Evolutionary conservation across 176 grass and related monocot genomes (phyloP).

Genomic region (Sorghum bicolor): Sorghum_bicolor_NCBIv3 NC_012877.2:51497501-51498000

Average conservation of each 20-base stretch:
- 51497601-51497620: neutral
- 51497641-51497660: neutral
- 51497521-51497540: too few relatives aligned
- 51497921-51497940: too few relatives aligned
- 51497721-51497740: neutral
- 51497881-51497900: too few relatives aligned
- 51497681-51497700: neutral
- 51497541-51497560: too few relatives aligned
- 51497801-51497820: slow-evolving; percentile 10
- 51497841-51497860: neutral
- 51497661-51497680: neutral
- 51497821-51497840: neutral
- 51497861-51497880: too few relatives aligned
- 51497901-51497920: neutral
- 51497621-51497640: neutral
- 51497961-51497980: too few relatives aligned
- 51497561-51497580: neutral
- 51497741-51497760: neutral
- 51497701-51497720: neutral
- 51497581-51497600: neutral
- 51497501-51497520: neutral
- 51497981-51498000: too few relatives aligned
- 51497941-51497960: too few relatives aligned
- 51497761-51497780: neutral
- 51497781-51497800: neutral